Base-by-base conservation (phyloP, 1,139 yeast genomes). In the Geotrichum reessii region DNA sequence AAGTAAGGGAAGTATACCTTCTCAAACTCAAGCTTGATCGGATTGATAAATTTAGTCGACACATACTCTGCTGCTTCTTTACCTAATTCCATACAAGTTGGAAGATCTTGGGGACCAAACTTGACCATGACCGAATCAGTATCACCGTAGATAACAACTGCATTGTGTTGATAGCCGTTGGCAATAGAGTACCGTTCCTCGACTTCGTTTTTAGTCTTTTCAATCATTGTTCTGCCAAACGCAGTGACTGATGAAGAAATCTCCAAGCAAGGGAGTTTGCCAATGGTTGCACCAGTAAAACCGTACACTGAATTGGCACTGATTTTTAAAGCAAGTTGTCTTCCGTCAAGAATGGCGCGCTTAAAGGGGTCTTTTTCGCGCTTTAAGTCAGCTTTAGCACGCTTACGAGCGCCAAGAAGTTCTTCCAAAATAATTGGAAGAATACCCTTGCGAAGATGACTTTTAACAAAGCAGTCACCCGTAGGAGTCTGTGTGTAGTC, bases 41-140 rank as follows among this genome's bases (percentile, higher is more conserved):
- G 99, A 50, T 84, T 79, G 58, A 84, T 78, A 72, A 95, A 95
- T 60, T 81, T 74, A 61, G 82, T 78, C 0, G 98, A 90, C 2
- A 95, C 98, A 65, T 73, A 84, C 6, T 79, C 87, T 0, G 99
- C 99, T 0, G 99, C 99, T 69, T 92, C 96, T 66, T 90, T 87
- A 2, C 99, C 99, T 59, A 91, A 71, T 59, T 81, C 80, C 99
- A 95, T 95, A 66, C 97, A 89, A 37, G 87, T 86, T 59, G 78
- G 83, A 62, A 93, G 73, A 68, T 91, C 96, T n/a, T 78, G 76
- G 47, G 85, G 83, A 0, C 99, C 99, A 75, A 95, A 95, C 69
- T 90, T 91, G 51, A 95, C 97, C 99, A 95, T 95, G 19, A 95
- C 99, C 7, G 99, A 95, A 81, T 95, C 99, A 0, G 99, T 95